Percentiles rank a stretch among this genome's conserved stretches.
These are phyloP conservation scores for Heterobasidion irregulare DNA, from an alignment of 1,284 basidiomycete species.

Conservation along the genomic window DNA sequence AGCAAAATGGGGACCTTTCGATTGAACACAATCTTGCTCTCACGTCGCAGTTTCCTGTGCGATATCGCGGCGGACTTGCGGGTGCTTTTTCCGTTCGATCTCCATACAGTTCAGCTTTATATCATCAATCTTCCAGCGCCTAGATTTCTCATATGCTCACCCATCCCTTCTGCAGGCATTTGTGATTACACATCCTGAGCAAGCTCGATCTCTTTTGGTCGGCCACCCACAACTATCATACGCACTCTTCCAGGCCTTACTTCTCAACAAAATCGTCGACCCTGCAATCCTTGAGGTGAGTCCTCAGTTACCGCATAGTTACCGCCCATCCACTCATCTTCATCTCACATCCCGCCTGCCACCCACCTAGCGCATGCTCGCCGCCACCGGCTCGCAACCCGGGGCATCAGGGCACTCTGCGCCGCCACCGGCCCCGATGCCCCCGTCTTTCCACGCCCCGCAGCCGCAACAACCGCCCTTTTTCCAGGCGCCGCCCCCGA, in stretches of 20 bases:
- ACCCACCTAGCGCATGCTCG: conserved; percentile 48
- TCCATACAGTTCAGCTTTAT: too few relatives aligned
- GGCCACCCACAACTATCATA: conserved; percentile 92
- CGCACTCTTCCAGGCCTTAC: conserved; percentile 91
- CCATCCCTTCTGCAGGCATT: conserved; percentile 51
- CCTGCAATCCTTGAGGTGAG: conserved; percentile 69
- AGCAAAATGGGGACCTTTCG: too few relatives aligned
- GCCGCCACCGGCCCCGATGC: conserved; percentile 19
- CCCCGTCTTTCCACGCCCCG: conserved; percentile 11
- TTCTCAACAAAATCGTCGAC: conserved; percentile 94
- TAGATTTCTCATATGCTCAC: not conserved
- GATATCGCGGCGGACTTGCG: not conserved
- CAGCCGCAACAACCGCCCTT: conserved; percentile 20
- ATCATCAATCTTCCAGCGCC: too few relatives aligned
- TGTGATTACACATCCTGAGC: conserved; percentile 85
- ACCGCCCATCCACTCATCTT: not conserved
- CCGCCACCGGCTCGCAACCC: conserved; percentile 26
- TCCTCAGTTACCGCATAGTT: conserved; percentile 1
- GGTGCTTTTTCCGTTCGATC: too few relatives aligned
- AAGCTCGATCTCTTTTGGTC: conserved; percentile 75
- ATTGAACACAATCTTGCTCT: too few relatives aligned
- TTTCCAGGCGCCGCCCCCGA: conserved; percentile 22
- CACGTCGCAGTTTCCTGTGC: not conserved
- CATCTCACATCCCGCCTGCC: not conserved
- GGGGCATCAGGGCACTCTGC: conserved; percentile 20